Base-by-base conservation (phyloP, 495 filamentous ascomycete species). In the Xanthoparmelia taractica region DNA sequence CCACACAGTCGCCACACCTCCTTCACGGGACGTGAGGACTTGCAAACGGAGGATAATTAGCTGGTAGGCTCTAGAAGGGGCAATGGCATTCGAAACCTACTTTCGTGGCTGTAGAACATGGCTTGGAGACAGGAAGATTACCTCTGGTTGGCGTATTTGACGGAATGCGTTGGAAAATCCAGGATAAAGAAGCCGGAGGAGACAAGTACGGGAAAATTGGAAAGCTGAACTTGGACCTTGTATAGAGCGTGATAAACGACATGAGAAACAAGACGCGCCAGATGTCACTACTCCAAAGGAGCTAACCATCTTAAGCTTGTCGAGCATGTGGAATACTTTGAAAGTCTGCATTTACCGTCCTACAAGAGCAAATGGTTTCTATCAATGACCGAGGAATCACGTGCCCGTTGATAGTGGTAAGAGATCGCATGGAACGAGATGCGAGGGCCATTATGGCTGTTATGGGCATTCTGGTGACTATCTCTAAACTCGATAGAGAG, bases 1-100 rank as follows among this genome's bases (percentile, higher is more conserved):
- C 92, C 94, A 98, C 58, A 98, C 85, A 3, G 93, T 97, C 6
- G 93, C 90, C 60, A 98, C 90, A 36, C 94, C 94, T 78, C 96
- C 87, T 71, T 91, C 87, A 48, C 86, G 86, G 54, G 84, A 91
- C 8, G 90, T 96, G 60, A 98, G 85, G 64, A 97, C 92, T 65
- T 31, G 20, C 6, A 33, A 33, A 63, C 72, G 15, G 73, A 67
- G 40, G 63, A 33, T 52, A 4, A 58, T 76, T 47, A 68, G 69
- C 59, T 57, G 67, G 63, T 23, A 6, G 4, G 29, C 50, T 47
- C 20, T 29, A 56, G 25, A 23, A 27, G 18, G 48, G n/a, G 25
- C 18, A 50, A 8, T 20, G 27, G 47, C 25, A 52, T 25, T 13
- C 25, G 27, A 38, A 57, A 50, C 84, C 69, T 78, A 93, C 91